phyloP scores from a whole-genome alignment of 1,284 basidiomycete species.

The Takashimella tepidaria region DNA sequence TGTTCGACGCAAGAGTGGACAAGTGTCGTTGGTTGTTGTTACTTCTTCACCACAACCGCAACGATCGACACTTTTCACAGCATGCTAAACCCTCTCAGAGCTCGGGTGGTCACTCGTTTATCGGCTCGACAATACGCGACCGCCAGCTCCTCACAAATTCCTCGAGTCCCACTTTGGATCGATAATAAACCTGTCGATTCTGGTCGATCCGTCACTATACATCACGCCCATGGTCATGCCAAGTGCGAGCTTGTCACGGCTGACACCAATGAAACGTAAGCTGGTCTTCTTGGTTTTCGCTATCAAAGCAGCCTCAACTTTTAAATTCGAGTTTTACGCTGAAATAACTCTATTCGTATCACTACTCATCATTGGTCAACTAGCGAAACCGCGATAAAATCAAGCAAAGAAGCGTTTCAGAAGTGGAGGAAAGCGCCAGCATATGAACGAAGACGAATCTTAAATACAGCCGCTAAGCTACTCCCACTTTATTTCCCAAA shows the following conservation, averaged over 20 bases:
- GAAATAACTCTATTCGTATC: too few relatives aligned
- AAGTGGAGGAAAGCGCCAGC: background rate
- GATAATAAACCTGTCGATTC: background rate
- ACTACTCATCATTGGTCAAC: too few relatives aligned
- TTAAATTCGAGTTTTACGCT: too few relatives aligned
- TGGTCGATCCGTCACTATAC: background rate
- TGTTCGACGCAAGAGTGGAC: too few relatives aligned
- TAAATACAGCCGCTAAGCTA: background rate
- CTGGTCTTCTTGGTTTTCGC: too few relatives aligned
- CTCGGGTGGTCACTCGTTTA: too few relatives aligned
- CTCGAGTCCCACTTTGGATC: background rate
- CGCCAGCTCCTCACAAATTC: background rate
- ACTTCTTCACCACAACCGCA: too few relatives aligned
- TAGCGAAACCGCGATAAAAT: background rate
- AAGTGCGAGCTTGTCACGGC: background rate
- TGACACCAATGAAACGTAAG: background rate
- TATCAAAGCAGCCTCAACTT: too few relatives aligned
- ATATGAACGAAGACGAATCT: background rate
- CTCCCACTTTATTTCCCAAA: conserved; percentile 3
- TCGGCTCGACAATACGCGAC: too few relatives aligned
- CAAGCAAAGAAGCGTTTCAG: background rate
- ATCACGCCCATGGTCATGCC: background rate
- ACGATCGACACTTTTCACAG: too few relatives aligned
- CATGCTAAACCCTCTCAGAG: too few relatives aligned
- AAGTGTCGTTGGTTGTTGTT: too few relatives aligned